phyloP scores from a whole-genome alignment of 2,329 filamentous ascomycete genomes.

The Coniochaeta hoffmannii region DNA sequence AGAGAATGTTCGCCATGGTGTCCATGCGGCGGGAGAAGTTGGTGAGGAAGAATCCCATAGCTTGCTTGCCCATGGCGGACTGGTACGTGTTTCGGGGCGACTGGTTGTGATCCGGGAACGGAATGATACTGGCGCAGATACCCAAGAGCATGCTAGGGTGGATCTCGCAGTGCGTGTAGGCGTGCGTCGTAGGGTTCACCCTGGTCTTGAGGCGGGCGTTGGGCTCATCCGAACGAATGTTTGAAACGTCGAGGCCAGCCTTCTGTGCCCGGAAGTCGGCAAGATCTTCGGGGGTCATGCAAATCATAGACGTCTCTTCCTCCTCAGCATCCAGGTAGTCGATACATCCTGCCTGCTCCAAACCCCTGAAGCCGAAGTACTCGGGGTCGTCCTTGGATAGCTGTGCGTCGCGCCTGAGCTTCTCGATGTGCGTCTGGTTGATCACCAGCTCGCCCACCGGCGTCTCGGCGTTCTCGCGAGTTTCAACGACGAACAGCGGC shows the following conservation, averaged over 20 bases:
- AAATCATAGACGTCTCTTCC: slow-evolving; percentile 98
- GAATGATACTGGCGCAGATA: slow-evolving; percentile 98
- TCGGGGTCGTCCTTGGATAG: slow-evolving; percentile 50
- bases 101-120: slow-evolving; percentile 98
- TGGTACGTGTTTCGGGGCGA: slow-evolving; percentile 99
- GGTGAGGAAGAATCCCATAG: slow-evolving; percentile 97
- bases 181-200: slow-evolving; percentile 79
- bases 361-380: slow-evolving; percentile 81
- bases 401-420: slow-evolving; percentile 67
- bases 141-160: slow-evolving; percentile 98
- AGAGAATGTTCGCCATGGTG: slow-evolving; percentile 98
- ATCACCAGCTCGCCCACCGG: slow-evolving; percentile 65
- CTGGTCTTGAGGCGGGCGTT: slow-evolving; percentile 84
- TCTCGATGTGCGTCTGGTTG: slow-evolving; percentile 71
- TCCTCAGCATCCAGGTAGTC: slow-evolving; percentile 98
- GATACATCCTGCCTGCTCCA: slow-evolving; percentile 77
- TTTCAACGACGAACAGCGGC: slow-evolving; percentile 89
- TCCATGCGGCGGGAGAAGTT: slow-evolving; percentile 98
- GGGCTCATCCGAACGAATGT: slow-evolving; percentile 56
- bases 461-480: slow-evolving; percentile 66
- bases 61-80: slow-evolving; percentile 99
- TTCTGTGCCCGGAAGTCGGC: slow-evolving; percentile 68
- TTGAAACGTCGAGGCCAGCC: slow-evolving; percentile 53
- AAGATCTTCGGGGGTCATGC: slow-evolving; percentile 95
- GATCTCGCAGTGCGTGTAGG: slow-evolving; percentile 97